Base-by-base conservation (phyloP, 805 yeast species). In the Ogataea populi-albae region DNA sequence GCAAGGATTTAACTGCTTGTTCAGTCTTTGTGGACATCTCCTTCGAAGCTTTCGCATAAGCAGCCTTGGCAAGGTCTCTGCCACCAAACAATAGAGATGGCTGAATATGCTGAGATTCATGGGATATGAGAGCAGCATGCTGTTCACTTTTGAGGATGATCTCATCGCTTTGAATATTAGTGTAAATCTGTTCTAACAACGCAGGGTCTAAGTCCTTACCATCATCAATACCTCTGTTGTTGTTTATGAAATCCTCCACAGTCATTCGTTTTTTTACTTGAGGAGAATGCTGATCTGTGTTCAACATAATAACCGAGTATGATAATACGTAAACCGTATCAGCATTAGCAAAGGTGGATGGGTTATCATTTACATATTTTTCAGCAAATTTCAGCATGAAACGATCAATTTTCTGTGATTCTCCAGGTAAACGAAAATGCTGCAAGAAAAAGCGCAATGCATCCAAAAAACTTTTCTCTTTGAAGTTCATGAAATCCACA, bases 341-440 rank as follows among this genome's bases (percentile, higher is more conserved):
- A 4, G 98, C 96, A 52, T 86, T 86, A 0, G 95, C 79, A 60
- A 91, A 91, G 0, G 81, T 71, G n/a, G 69, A 69, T 7, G 96
- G 96, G 55, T 93, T 93, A 43, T 91, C 96, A 46, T 84, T 79
- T 16, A 81, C 80, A 55, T 81, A 93, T 47, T 95, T 73, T 61
- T 87, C 95, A 4, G 98, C 98, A 67, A 94, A 94, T 55, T 93
- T 91, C 57, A 93, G 75, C 96, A 94, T 86, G 56, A 81, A 87
- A 50, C 99, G 74, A 68, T 93, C 98, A 56, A 93, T 91, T 55
- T 93, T 91, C 64, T 93, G 99, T 4, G 96, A 89, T 64, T 93
- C 99, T 33, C 99, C 99, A 2, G 99, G 98, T 41, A 93, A 71
- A 58, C 98, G 73, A 65, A 93, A 94, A 31, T 78, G 72, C 55